Base-by-base conservation (phyloP, 805 yeast genomes). In the Candida takata region DNA sequence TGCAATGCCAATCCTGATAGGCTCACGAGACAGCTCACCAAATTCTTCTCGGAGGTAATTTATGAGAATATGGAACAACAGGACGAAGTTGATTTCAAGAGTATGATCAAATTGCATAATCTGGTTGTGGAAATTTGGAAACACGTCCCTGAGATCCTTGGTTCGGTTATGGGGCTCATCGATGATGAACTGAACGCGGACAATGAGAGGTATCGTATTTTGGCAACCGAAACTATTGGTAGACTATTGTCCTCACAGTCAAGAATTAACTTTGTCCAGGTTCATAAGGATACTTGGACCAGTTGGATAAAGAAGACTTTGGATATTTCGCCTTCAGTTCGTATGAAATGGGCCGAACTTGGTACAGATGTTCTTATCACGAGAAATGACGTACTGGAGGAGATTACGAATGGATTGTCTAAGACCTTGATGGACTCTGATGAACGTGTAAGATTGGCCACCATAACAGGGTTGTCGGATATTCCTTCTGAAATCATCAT, bases 131-230 rank as follows among this genome's bases (percentile, higher is more conserved):
- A 79, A 41, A 61, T 87, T 3, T 88, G 96, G 95, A 73, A 67
- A 46, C 68, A 73, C 34, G 78, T 77, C 0, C 96, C 96, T 0
- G 92, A 82, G 31, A 60, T 84, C 15, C 63, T 84, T 9, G 68
- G 73, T 4, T 74, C 92, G 1, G 81, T 83, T 0, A 74, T 84
- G 67, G 92, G 95, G 0, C 70, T 84, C 34, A 62, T 87, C 4
- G 84, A 84, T 45, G 86, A 84, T 48, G 95, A 87, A 45, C 60
- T 87, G 28, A 76, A 75, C 39, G 85, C 95, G 0, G 84, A 80
- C 28, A 72, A 77, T 44, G 76, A 73, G 21, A 56, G 64, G 12
- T 65, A 83, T 14, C 69, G 96, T 43, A 52, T 68, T 0, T 57
- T 81, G 35, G 87, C 95, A 0, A 82, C 94, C 0, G 72, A 72